Conservation (phyloP, 225 moss, liverwort and hornwort species). For the Pleurozium schreberi region DNA sequence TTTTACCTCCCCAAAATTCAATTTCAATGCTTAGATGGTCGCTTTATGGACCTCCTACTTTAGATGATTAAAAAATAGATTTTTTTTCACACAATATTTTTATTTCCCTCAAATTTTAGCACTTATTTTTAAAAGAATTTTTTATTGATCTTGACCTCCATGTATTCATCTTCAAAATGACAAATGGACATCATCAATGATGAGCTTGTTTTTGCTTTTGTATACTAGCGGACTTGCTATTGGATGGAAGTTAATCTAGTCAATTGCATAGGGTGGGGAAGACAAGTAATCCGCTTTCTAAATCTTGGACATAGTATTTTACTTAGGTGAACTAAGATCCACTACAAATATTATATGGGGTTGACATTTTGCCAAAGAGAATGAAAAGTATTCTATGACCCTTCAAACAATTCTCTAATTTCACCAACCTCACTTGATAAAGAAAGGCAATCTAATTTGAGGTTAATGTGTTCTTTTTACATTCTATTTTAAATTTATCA, state of each 20-base stretch:
- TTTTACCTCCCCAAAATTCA: no score
- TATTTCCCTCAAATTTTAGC: background rate
- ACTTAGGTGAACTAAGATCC: accelerated
- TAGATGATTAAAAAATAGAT: no score
- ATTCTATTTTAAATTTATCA: background rate
- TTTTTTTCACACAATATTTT: no score
- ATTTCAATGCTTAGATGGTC: no score
- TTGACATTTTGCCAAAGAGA: accelerated
- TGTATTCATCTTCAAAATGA: background rate
- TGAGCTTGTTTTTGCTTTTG: background rate
- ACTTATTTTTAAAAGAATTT: background rate
- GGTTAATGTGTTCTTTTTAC: background rate
- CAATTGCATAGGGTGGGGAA: background rate
- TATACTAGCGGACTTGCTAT: background rate
- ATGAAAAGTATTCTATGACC: background rate
- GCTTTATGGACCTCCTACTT: no score
- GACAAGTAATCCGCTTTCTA: background rate
- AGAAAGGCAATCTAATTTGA: background rate
- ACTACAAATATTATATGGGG: background rate
- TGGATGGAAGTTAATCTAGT: background rate
- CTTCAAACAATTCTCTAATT: no score
- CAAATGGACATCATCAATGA: background rate
- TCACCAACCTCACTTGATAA: background rate
- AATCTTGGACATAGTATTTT: background rate
- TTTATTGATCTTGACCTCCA: no score